These are phyloP conservation scores for Tuctoria greenei DNA, from an alignment of 176 grass and related monocot species.

Conservation along the genomic window DNA sequence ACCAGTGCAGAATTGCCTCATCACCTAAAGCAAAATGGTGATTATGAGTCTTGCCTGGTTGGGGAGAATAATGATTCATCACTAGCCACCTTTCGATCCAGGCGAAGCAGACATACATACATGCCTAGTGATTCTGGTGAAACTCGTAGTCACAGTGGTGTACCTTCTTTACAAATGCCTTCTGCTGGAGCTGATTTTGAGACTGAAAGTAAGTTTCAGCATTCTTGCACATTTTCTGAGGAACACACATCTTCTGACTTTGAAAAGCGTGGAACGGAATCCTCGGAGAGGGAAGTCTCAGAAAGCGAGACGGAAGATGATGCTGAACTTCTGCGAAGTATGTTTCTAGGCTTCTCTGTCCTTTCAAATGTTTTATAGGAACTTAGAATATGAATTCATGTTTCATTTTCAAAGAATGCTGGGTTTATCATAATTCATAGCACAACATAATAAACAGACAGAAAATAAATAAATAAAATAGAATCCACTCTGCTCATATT, in stretches of 20 bases:
- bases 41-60: constrained; percentile 45
- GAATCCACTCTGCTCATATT: background rate
- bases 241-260: constrained; percentile 73
- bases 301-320: constrained; percentile 81
- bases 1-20: constrained; percentile 50
- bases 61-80: constrained; percentile 45
- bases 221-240: constrained; percentile 60
- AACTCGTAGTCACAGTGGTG: constrained; percentile 53
- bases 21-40: constrained; percentile 46
- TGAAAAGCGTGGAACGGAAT: constrained; percentile 49
- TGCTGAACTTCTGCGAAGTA: constrained; percentile 66
- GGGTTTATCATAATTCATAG: constrained; percentile 22
- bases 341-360: constrained; percentile 15
- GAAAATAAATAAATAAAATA: background rate
- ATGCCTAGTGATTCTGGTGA: constrained; percentile 74
- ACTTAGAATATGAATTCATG: background rate
- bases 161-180: constrained; percentile 49
- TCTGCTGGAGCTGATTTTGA: constrained; percentile 54
- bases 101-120: constrained; percentile 59
- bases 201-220: constrained; percentile 61
- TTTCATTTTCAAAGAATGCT: constrained; percentile 22
- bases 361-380: constrained; percentile 28
- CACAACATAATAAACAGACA: background rate
- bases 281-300: constrained; percentile 66
- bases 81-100: constrained; percentile 43